Conservation (phyloP, 2,329 filamentous ascomycete species). For the Cladobotryum mycophilum region DNA sequence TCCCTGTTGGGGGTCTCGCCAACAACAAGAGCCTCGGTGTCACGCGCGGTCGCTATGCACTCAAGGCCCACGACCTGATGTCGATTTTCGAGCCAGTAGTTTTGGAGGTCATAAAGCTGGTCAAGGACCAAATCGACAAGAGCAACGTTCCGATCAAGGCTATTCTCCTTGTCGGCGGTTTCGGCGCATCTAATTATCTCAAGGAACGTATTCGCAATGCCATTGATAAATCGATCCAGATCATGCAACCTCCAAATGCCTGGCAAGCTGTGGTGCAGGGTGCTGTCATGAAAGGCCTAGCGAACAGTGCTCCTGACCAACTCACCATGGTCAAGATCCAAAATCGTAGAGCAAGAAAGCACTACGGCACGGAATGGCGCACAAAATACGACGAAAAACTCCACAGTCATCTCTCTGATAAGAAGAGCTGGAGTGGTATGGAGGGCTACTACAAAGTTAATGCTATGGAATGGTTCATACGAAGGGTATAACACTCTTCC, state of each 20-base stretch:
- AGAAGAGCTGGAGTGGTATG: slow-evolving; percentile 31
- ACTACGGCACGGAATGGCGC: slow-evolving; percentile 35
- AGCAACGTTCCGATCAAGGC: slow-evolving; percentile 33
- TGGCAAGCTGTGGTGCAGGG: slow-evolving; percentile 44
- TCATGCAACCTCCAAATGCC: slow-evolving; percentile 40
- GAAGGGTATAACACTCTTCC: slow-evolving; percentile 19
- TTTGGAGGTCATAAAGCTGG: slow-evolving; percentile 35
- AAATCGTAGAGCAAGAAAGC: slow-evolving; percentile 37
- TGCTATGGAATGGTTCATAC: slow-evolving; percentile 40
- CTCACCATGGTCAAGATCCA: slow-evolving; percentile 32
- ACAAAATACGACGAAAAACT: slow-evolving; percentile 24
- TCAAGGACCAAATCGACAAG: slow-evolving; percentile 37
- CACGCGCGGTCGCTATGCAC: slow-evolving; percentile 28
- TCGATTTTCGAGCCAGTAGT: slow-evolving; percentile 40
- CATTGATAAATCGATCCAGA: slow-evolving; percentile 28
- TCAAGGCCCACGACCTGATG: slow-evolving; percentile 33
- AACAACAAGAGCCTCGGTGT: slow-evolving; percentile 34
- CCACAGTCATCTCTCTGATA: slow-evolving; percentile 25
- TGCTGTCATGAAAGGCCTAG: slow-evolving; percentile 43
- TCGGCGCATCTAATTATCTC: slow-evolving; percentile 40
- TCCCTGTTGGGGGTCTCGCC: slow-evolving; percentile 35
- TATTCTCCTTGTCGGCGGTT: slow-evolving; percentile 41
- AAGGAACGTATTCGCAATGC: slow-evolving; percentile 32
- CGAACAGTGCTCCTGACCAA: slow-evolving; percentile 27
- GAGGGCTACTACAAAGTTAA: slow-evolving; percentile 32